Conservation (phyloP, 75 land plant genomes). For the Selaginella moellendorffii region DNA sequence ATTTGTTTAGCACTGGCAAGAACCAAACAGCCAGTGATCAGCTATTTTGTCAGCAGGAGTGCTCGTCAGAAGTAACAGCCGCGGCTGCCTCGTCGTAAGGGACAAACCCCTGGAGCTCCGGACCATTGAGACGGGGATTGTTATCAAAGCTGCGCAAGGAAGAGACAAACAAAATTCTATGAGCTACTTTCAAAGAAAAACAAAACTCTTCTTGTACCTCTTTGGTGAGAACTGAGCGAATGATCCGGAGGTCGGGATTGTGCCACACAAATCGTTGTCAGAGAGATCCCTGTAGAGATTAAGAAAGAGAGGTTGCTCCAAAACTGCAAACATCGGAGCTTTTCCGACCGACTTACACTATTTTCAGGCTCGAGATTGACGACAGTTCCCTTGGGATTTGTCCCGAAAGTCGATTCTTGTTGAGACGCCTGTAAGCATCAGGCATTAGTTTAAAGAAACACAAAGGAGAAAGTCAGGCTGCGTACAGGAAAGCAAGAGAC, state of each 20-base stretch:
- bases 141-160: not conserved
- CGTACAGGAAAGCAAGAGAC: constrained; percentile 7
- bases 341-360: constrained; percentile 3
- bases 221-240: constrained; percentile 6
- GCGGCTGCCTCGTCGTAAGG: not conserved
- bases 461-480: not conserved
- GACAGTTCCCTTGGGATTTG: constrained; percentile 5
- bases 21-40: not conserved
- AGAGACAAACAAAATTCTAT: not conserved
- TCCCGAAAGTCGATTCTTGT: constrained; percentile 1
- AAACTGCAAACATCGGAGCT: not conserved
- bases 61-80: not conserved
- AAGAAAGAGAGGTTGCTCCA: too few relatives aligned
- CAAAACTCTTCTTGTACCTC: not conserved
- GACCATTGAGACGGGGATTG: constrained; percentile 7
- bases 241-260: constrained; percentile 4
- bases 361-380: constrained; percentile 1
- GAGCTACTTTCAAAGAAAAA: not conserved
- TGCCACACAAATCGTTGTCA: constrained; percentile 3
- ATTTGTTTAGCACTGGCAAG: not conserved
- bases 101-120: constrained; percentile 7
- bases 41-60: not conserved
- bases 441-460: not conserved
- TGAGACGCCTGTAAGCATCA: not conserved
- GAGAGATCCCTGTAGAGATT: not conserved